A percentile compares a stretch with the other conserved stretches of the same genome.
phyloP scores from a whole-genome alignment of 805 yeast species.

The Kluyveromyces lactis region DNA sequence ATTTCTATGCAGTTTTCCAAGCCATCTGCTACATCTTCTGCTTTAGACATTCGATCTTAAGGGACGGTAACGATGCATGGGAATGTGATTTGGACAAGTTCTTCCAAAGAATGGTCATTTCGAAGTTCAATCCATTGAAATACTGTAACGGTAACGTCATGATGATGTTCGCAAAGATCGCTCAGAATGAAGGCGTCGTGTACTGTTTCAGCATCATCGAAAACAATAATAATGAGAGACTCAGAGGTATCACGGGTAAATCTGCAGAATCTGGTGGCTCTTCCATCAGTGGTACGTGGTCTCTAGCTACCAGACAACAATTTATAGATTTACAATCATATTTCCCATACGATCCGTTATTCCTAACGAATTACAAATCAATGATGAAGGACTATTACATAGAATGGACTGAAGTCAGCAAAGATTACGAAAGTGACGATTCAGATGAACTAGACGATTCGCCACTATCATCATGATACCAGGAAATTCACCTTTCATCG shows the following conservation, averaged over 20 bases:
- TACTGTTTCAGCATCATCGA: slow-evolving; percentile 92
- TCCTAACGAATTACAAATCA: slow-evolving; percentile 52
- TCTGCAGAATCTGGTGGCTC: slow-evolving; percentile 12
- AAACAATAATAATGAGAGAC: slow-evolving; percentile 56
- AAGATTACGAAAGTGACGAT: slow-evolving; percentile 39
- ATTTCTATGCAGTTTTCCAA: slow-evolving; percentile 87
- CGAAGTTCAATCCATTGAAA: slow-evolving; percentile 88
- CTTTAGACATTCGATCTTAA: slow-evolving; percentile 63
- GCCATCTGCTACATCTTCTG: slow-evolving; percentile 87
- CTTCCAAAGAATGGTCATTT: slow-evolving; percentile 74
- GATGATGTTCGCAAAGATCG: slow-evolving; percentile 83
- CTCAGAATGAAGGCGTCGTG: slow-evolving; percentile 82
- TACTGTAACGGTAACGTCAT: slow-evolving; percentile 93
- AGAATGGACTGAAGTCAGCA: slow-evolving; percentile 79
- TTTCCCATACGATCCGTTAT: slow-evolving; percentile 91
- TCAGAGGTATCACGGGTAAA: slow-evolving; percentile 35
- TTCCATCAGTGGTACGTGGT: slow-evolving; percentile 26
- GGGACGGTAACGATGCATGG: slow-evolving; percentile 46
- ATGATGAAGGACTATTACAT: slow-evolving; percentile 52
- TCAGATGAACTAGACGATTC: slow-evolving; percentile 38
- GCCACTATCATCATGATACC: background rate
- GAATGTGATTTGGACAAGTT: slow-evolving; percentile 76
- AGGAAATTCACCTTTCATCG: too few species aligned
- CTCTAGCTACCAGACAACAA: slow-evolving; percentile 61
- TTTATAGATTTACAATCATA: slow-evolving; percentile 87